Percentiles rank a stretch among this genome's conserved stretches.
Evolutionary conservation across 2,329 filamentous ascomycete species (phyloP).

Genomic region (Didymosphaeria variabile): DNA sequence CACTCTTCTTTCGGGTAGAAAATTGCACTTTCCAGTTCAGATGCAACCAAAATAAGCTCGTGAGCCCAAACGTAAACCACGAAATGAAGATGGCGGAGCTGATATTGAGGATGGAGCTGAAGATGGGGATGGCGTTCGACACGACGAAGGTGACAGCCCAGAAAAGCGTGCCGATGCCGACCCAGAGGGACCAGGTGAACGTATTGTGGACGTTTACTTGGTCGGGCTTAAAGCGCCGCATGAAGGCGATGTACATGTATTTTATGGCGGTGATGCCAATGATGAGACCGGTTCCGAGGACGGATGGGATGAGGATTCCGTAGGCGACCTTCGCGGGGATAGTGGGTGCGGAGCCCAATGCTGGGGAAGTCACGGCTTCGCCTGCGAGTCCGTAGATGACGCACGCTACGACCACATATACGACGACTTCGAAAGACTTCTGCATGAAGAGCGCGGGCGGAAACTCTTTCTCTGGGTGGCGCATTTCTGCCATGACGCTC

Average conservation of each 20-base stretch:
- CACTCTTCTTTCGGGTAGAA: conserved; percentile 31
- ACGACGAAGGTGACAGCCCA: conserved; percentile 39
- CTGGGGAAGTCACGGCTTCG: conserved; percentile 36
- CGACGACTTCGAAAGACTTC: conserved; percentile 8
- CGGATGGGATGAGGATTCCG: conserved; percentile 31
- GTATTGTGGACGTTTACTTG: conserved; percentile 24
- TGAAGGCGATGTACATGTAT: conserved; percentile 24
- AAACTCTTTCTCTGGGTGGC: conserved; percentile 35
- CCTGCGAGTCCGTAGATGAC: conserved; percentile 37
- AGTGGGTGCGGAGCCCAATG: conserved; percentile 31
- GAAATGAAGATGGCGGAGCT: conserved; percentile 34
- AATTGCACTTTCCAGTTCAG: conserved; percentile 40
- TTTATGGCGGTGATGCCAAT: conserved; percentile 14
- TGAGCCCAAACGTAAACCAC: conserved; percentile 41
- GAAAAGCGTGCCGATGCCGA: conserved; percentile 35
- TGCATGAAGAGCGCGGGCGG: conserved; percentile 38
- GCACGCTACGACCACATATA: conserved; percentile 22
- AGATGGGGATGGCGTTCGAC: conserved; percentile 40
- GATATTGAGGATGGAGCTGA: conserved; percentile 39
- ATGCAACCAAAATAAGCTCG: conserved; percentile 41
- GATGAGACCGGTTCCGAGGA: conserved; percentile 36
- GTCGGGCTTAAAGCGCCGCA: conserved; percentile 30
- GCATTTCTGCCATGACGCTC: conserved; percentile 39
- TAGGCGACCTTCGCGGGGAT: conserved; percentile 37
- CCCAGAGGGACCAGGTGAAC: conserved; percentile 31